Percentiles rank a stretch among this genome's conserved stretches.
These are phyloP conservation scores for Suhomyces bolitotheri DNA, from an alignment of 1,139 yeast genomes.

Conservation along the genomic window DNA sequence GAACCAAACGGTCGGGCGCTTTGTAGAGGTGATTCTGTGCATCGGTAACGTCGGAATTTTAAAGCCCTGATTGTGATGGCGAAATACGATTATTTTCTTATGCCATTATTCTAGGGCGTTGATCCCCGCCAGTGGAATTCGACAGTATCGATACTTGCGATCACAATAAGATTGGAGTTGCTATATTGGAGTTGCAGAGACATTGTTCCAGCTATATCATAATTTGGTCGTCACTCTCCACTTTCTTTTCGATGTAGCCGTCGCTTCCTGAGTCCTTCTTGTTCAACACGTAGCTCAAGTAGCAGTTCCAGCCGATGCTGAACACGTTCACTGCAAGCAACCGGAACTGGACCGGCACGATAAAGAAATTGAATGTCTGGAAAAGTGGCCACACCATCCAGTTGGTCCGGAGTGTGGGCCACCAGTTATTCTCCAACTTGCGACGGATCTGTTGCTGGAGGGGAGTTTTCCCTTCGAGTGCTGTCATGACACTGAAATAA, in stretches of 20 bases:
- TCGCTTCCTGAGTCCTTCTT: conserved; percentile 4
- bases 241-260: not conserved
- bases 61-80: no score
- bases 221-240: conserved; percentile 1
- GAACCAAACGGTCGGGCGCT: no score
- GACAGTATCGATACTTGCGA: no score
- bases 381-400: conserved; percentile 90
- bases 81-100: no score
- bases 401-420: conserved; percentile 63
- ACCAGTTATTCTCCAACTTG: conserved; percentile 52
- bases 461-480: conserved; percentile 48
- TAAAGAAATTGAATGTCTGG: conserved; percentile 68
- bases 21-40: no score
- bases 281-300: conserved; percentile 48
- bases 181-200: no score
- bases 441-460: conserved; percentile 30
- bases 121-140: no score
- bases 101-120: no score
- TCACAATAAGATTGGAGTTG: no score
- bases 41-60: no score
- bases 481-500: conserved; percentile 67
- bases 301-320: conserved; percentile 85
- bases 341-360: conserved; percentile 70
- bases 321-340: conserved; percentile 68
- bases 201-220: not conserved